Conservation (phyloP, 805 yeast genomes). For the Nakazawaea ambrosiae region DNA sequence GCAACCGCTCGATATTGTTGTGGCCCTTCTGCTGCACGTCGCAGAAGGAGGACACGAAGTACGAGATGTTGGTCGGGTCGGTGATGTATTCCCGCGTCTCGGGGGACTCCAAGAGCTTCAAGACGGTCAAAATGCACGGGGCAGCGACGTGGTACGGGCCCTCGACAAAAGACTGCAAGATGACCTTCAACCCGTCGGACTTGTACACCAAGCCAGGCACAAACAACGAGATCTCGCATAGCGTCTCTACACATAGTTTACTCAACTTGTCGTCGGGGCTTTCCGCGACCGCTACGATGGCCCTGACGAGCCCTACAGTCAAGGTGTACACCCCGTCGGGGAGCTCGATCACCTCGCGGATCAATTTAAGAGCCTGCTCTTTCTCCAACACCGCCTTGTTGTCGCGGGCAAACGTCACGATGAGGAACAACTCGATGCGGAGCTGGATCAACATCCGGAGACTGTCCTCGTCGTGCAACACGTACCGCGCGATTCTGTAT, state of each 20-base stretch:
- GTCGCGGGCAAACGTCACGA: constrained; percentile 58
- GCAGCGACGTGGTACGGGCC: constrained; percentile 43
- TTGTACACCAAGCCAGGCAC: constrained; percentile 34
- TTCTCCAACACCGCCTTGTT: constrained; percentile 52
- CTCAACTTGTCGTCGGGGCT: constrained; percentile 44
- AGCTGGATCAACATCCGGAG: constrained; percentile 44
- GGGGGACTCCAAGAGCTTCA: constrained; percentile 53
- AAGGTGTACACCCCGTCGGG: constrained; percentile 45
- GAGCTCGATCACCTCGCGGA: constrained; percentile 54
- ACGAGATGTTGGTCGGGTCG: constrained; percentile 55
- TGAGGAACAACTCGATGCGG: constrained; percentile 55
- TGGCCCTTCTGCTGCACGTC: constrained; percentile 46
- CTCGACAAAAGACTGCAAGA: constrained; percentile 43
- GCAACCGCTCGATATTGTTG: constrained; percentile 46
- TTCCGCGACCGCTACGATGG: constrained; percentile 59
- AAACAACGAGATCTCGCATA: constrained; percentile 42
- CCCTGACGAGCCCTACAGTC: constrained; percentile 57
- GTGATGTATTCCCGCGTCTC: constrained; percentile 45
- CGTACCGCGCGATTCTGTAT: constrained; percentile 63
- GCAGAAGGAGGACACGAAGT: constrained; percentile 64
- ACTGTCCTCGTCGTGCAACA: constrained; percentile 49
- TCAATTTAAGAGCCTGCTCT: constrained; percentile 67
- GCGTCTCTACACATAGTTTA: constrained; percentile 42
- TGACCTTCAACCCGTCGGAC: constrained; percentile 36
- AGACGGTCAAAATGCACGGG: constrained; percentile 19